Percentiles rank a stretch among this genome's conserved stretches.
Evolutionary conservation across 2,329 filamentous ascomycete species (phyloP).

Genomic region (Aspergillus calidoustus): DNA sequence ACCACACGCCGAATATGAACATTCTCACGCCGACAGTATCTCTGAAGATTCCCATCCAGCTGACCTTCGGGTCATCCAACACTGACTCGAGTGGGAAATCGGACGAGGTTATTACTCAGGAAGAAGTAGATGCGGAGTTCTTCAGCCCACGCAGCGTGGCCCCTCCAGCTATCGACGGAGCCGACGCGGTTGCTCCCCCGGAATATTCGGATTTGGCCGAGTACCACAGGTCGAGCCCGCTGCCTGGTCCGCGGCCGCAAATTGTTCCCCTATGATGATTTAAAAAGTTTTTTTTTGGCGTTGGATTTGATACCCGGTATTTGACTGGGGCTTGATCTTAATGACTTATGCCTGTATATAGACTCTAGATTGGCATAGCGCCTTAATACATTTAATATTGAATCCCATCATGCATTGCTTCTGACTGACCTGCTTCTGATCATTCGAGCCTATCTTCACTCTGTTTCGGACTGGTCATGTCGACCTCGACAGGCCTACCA

Average conservation of each 20-base stretch:
- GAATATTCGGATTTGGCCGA: conserved; percentile 5
- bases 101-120: conserved; percentile 22
- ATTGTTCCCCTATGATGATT: neutral
- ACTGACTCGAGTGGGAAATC: conserved; percentile 9
- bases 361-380: conserved; percentile 4
- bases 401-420: conserved; percentile 3
- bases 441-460: neutral
- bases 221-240: neutral
- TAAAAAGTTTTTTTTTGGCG: conserved; percentile 4
- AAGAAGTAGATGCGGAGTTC: conserved; percentile 27
- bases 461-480: neutral
- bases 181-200: conserved; percentile 4
- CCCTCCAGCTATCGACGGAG: neutral
- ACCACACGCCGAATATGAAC: conserved; percentile 54
- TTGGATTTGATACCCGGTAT: conserved; percentile 5
- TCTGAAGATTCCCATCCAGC: conserved; percentile 50
- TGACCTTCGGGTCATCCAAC: conserved; percentile 33
- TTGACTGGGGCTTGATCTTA: neutral
- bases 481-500: neutral
- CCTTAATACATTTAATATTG: conserved; percentile 6
- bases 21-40: conserved; percentile 45
- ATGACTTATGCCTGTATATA: conserved; percentile 8
- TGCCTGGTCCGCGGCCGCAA: neutral
- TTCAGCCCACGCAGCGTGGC: conserved; percentile 27
- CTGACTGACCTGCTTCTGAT: neutral